Base-by-base conservation (phyloP, 139 green algal genomes). In the Volvox reticuliferus region DNA sequence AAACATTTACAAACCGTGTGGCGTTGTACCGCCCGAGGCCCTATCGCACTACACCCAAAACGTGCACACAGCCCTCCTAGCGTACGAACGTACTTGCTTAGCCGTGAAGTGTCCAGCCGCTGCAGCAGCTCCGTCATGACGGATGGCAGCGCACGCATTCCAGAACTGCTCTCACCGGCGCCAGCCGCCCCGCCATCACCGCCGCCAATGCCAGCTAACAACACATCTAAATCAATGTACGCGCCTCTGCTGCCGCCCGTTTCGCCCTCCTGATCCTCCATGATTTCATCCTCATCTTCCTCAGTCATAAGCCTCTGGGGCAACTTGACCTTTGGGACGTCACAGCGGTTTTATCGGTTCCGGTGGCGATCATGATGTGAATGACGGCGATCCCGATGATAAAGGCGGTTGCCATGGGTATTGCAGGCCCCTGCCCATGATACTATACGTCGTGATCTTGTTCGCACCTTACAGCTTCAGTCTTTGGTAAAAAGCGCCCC, bases 141-240 rank as follows among this genome's bases (percentile, higher is more conserved):
- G 24, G 50, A 77, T 2, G 32, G 32, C 30, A 77, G 73, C 22
- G 86, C 85, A 28, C 67, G 67, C 44, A 73, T 35, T 1, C 24
- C 3, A 12, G 24, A 1, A n/a, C 24, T 69, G 5, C 86, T 37
- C 12, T 26, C 86, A 30, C 28, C 37, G n/a, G 18, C 50, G 37
- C 76, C 76, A 17, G 76, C 32, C 33, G 32, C 61, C 17, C 21
- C 18, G 22, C 36, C 86, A 3, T 44, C 79, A n/a, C 50, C 86
- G 90, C 20, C 36, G 22, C 30, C 67, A 63, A 83, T 50, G 3
- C 82, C 83, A 18, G 78, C 91, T 62, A 88, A 67, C 61, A 88
- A 86, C 1, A 86, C 91, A 1, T 92, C 93, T 37, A 92, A 44
- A 62, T 89, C 89, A n/a, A 86, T 67, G 87, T 68, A 44, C 20